These are phyloP conservation scores for maize (Zea mays) DNA, from an alignment of 176 grass and related monocot genomes.

Conservation along the genomic window Zm-B73-REFERENCE-NAM-5.0 NC_050101.1:119433501-119434000, in stretches of 20 bases:
- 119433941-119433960: slow-evolving; percentile 96
- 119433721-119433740: slow-evolving; percentile 97
- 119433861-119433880: slow-evolving; percentile 97
- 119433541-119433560: background rate
- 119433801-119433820: slow-evolving; percentile 96
- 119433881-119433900: slow-evolving; percentile 97
- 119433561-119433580: too few species aligned
- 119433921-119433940: slow-evolving; percentile 92
- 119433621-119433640: slow-evolving; percentile 19
- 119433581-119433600: slow-evolving; percentile 9
- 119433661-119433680: slow-evolving; percentile 99
- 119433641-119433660: slow-evolving; percentile 61
- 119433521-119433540: background rate
- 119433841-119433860: slow-evolving; percentile 97
- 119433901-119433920: slow-evolving; percentile 98
- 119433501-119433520: background rate
- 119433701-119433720: slow-evolving; percentile 99
- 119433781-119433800: slow-evolving; percentile 97
- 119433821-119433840: slow-evolving; percentile 87
- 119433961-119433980: slow-evolving; percentile 99
- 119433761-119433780: slow-evolving; percentile 93
- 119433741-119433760: slow-evolving; percentile 96
- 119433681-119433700: slow-evolving; percentile 92
- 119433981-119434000: slow-evolving; percentile 90
- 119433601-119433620: background rate